Evolutionary conservation across 176 grass and related monocot species (phyloP), one percentile per base, ranked within the genome.

Genomic region (Pontederia paniculata): DNA sequence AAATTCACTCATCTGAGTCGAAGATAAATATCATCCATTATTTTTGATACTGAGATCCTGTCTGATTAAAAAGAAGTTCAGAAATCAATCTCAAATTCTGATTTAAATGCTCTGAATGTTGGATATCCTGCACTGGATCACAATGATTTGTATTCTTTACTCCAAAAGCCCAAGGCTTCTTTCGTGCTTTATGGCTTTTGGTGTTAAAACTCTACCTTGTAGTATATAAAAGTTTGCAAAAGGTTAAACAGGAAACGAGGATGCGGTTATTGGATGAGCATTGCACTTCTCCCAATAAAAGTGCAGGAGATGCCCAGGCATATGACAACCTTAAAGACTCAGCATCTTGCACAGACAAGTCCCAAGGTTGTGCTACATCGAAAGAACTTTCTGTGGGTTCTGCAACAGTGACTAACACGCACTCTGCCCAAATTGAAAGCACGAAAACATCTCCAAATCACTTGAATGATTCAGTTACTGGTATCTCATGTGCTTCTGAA

Each of bases 391-490:
- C 79, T 71, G 70, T 74, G 74, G 75, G 74, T 44, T 86, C 82
- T 52, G 75, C 65, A 28, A 63, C 76, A 46, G 50, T 86, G 70
- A 96, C 83, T 73, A 72, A 55, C 21, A 66, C 62, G 75, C 72
- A 67, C 53, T 52, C 37, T 79, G 79, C 72, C 75, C 75, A 84
- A 63, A 84, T 79, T 21, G 83, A 84, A 73, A 99, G 73, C 54
- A 68, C 81, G 8, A 78, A 88, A 68, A 57, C 69, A 57, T 84
- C 75, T 28, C 85, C 74, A 62, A 63, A 65, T 76, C 62, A 62
- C 41, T 31, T 25, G 57, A 78, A 77, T 57, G 61, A 86, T 12
- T 61, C 67, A 72, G 71, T 37, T 41, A 28, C 68, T 63, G 65
- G 64, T 72, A 56, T 51, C 16, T 58, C 73, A 80, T 74, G 60